Conservation (phyloP, 2,329 filamentous ascomycete species). For the Thielaviopsis cerberus region DNA sequence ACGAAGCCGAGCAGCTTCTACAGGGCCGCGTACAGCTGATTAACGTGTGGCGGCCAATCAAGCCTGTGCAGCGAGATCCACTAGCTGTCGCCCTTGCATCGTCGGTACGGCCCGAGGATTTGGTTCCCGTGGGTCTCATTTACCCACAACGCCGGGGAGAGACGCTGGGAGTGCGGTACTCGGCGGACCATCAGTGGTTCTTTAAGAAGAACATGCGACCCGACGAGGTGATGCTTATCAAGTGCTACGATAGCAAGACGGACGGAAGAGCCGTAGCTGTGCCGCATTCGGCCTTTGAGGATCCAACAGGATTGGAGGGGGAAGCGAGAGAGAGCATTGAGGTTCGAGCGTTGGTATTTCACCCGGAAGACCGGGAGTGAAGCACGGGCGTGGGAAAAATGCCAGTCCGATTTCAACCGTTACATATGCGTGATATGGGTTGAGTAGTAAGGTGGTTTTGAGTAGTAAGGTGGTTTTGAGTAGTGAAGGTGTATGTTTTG, state of each 20-base stretch:
- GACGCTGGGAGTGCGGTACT: slow-evolving; percentile 27
- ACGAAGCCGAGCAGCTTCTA: slow-evolving; percentile 22
- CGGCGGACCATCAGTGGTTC: slow-evolving; percentile 30
- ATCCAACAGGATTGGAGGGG: slow-evolving; percentile 31
- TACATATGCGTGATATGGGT: too few species aligned
- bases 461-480: too few species aligned
- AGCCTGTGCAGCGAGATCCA: slow-evolving; percentile 29
- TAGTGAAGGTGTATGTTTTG: too few species aligned
- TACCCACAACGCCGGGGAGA: slow-evolving; percentile 31
- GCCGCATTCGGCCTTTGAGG: slow-evolving; percentile 37
- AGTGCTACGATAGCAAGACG: slow-evolving; percentile 32
- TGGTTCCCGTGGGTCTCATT: slow-evolving; percentile 30
- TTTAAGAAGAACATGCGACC: slow-evolving; percentile 33
- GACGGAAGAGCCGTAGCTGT: slow-evolving; percentile 25
- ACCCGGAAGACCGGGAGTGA: slow-evolving; percentile 22
- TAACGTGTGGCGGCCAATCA: slow-evolving; percentile 31
- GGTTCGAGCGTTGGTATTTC: slow-evolving; percentile 34
- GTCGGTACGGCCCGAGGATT: slow-evolving; percentile 30
- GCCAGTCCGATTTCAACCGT: not conserved
- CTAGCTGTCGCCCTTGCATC: slow-evolving; percentile 33
- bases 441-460: too few species aligned
- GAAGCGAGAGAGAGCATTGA: slow-evolving; percentile 44
- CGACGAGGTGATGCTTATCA: slow-evolving; percentile 38
- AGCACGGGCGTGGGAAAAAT: not conserved
- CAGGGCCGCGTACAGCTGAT: slow-evolving; percentile 31